A percentile compares a stretch with the other conserved stretches of the same genome.
These are phyloP conservation scores for Agrocybe pediades DNA, from an alignment of 768 basidiomycete genomes.

Conservation along the genomic window DNA sequence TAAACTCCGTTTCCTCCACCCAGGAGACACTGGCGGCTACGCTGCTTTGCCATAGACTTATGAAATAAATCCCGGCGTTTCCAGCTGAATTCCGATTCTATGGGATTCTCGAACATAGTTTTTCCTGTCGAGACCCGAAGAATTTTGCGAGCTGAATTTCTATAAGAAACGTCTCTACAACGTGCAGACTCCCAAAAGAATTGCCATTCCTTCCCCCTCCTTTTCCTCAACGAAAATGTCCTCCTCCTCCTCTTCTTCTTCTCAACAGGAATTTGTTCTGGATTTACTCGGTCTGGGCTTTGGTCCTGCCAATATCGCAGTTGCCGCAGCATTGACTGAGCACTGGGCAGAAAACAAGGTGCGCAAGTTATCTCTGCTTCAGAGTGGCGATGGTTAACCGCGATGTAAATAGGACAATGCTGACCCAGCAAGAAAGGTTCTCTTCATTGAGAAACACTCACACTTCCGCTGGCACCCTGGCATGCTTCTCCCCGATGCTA, in stretches of 20 bases:
- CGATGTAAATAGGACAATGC: conserved; percentile 1
- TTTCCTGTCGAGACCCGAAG: conserved; percentile 7
- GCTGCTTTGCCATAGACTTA: background rate
- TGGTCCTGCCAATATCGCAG: conserved; percentile 54
- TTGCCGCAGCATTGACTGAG: conserved; percentile 52
- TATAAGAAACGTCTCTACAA: conserved; percentile 8
- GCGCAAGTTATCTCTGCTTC: background rate
- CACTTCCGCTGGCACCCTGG: conserved; percentile 57
- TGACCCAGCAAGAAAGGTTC: conserved; percentile 26
- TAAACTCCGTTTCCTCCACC: background rate
- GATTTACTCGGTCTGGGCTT: conserved; percentile 55
- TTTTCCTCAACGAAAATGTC: conserved; percentile 13
- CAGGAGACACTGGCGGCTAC: too few relatives aligned
- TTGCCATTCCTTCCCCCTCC: background rate
- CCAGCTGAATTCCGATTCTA: conserved; percentile 2
- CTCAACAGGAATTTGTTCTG: conserved; percentile 26
- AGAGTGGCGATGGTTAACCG: background rate
- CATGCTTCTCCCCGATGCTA: conserved; percentile 52
- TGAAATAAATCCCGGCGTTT: background rate
- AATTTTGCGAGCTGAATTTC: conserved; percentile 1
- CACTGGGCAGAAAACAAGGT: conserved; percentile 27
- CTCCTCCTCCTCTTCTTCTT: conserved; percentile 16
- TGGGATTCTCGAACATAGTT: conserved; percentile 14
- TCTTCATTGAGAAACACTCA: conserved; percentile 51
- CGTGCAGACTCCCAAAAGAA: background rate